A percentile compares a stretch with the other conserved stretches of the same genome.
Conservation (phyloP, 2,329 filamentous ascomycete species). For the Colletotrichum coccodes region DNA sequence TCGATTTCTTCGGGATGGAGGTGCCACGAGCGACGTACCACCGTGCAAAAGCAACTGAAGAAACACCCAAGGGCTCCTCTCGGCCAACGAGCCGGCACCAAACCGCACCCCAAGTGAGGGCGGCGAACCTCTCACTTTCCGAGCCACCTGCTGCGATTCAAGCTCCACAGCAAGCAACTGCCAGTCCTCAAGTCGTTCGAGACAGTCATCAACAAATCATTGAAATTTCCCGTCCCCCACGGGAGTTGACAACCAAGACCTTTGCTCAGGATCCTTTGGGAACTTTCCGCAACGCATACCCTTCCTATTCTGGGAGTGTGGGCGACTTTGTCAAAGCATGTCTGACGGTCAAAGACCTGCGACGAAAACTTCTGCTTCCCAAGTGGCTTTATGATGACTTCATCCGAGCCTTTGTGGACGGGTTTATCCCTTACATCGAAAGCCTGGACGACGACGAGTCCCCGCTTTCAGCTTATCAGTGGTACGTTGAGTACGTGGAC, state of each 20-base stretch:
- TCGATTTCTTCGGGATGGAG: slow-evolving; percentile 5
- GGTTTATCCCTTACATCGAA: slow-evolving; percentile 54
- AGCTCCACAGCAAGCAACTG: not conserved
- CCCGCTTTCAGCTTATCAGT: slow-evolving; percentile 51
- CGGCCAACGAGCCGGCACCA: not conserved
- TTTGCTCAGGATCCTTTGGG: slow-evolving; percentile 44
- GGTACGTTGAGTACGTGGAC: slow-evolving; percentile 46
- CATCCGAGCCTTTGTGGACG: slow-evolving; percentile 53
- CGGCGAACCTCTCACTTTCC: not conserved
- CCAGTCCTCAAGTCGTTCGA: not conserved
- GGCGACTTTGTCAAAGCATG: slow-evolving; percentile 57
- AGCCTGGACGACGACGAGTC: slow-evolving; percentile 36
- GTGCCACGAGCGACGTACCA: not conserved
- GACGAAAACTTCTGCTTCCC: slow-evolving; percentile 45
- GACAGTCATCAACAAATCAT: not conserved
- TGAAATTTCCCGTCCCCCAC: not conserved
- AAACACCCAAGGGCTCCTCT: not conserved
- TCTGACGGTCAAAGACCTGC: slow-evolving; percentile 52
- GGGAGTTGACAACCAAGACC: not conserved
- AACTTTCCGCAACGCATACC: slow-evolving; percentile 54
- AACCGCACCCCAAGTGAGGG: not conserved
- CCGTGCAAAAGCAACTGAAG: not conserved
- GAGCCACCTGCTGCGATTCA: not conserved
- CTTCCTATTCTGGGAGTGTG: slow-evolving; percentile 50
- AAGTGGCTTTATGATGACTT: slow-evolving; percentile 64